A percentile compares a stretch with the other conserved stretches of the same genome.
Conservation (phyloP, 1,139 yeast genomes). For the Nakaseomyces sp. region DNA sequence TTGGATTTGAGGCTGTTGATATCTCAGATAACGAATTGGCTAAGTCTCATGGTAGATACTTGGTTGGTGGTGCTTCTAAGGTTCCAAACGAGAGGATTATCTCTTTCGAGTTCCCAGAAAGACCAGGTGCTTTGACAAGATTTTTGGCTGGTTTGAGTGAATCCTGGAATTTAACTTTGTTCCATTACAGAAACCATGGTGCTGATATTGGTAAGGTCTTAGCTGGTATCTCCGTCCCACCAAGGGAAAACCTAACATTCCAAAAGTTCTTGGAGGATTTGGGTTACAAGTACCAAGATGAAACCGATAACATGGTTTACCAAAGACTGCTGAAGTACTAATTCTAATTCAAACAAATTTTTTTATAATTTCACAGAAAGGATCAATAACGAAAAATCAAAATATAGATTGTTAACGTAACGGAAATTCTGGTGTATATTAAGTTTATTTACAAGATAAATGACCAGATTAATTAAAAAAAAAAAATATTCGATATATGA, state of each 20-base stretch:
- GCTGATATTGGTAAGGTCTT: conserved; percentile 87
- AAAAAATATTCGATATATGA: neutral
- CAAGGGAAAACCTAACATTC: conserved; percentile 54
- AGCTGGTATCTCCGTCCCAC: conserved; percentile 83
- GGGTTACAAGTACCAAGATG: conserved; percentile 74
- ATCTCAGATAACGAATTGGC: conserved; percentile 91
- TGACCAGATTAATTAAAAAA: neutral
- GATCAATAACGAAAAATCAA: neutral
- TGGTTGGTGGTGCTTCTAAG: conserved; percentile 79
- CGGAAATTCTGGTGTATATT: neutral
- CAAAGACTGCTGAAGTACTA: conserved; percentile 51
- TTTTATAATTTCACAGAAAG: neutral
- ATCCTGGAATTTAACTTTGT: conserved; percentile 86
- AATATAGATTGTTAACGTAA: neutral
- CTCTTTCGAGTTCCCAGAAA: conserved; percentile 91
- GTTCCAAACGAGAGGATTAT: conserved; percentile 66
- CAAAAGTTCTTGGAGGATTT: conserved; percentile 58
- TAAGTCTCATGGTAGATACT: conserved; percentile 88
- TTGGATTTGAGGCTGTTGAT: conserved; percentile 64
- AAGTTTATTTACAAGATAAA: too few species aligned
- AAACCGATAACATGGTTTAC: conserved; percentile 76
- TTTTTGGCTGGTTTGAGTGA: conserved; percentile 64
- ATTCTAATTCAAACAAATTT: neutral
- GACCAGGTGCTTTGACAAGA: conserved; percentile 84
- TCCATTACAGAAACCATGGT: conserved; percentile 96